These are phyloP conservation scores for Tetracladium maxilliforme DNA, from an alignment of 2,329 filamentous ascomycete genomes.

Conservation along the genomic window DNA sequence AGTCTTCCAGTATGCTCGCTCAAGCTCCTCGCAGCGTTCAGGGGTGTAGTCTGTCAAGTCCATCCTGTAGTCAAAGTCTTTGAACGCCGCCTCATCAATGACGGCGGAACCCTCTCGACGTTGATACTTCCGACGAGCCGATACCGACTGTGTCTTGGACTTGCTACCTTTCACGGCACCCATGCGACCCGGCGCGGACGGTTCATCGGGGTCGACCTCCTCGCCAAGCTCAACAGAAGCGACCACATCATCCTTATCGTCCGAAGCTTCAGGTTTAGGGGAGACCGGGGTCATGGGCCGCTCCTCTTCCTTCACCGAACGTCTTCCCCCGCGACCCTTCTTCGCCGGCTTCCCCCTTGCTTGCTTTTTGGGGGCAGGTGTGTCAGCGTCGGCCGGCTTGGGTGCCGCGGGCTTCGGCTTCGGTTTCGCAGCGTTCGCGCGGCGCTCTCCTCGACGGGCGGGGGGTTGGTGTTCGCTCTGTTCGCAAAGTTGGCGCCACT, in stretches of 20 bases:
- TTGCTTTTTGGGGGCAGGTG: conserved; percentile 3
- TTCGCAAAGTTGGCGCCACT: conserved; percentile 88
- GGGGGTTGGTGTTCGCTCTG: conserved; percentile 94
- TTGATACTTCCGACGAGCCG: conserved; percentile 77
- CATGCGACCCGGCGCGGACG: too few species aligned
- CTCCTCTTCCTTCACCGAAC: conserved; percentile 9
- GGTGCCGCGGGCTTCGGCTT: conserved; percentile 26
- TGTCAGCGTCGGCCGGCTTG: conserved; percentile 13
- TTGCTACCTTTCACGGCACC: conserved; percentile 20
- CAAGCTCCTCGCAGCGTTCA: conserved; percentile 86
- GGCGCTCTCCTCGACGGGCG: conserved; percentile 70
- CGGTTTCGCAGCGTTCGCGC: conserved; percentile 27
- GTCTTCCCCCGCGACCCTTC: conserved; percentile 6
- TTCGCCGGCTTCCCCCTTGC: too few species aligned
- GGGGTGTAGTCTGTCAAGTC: conserved; percentile 77
- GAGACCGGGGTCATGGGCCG: conserved; percentile 4
- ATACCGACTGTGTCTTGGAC: conserved; percentile 44
- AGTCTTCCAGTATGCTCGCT: conserved; percentile 94
- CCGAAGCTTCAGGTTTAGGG: not conserved
- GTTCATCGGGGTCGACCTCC: conserved; percentile 6
- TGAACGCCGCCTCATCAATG: conserved; percentile 82
- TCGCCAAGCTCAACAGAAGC: conserved; percentile 1
- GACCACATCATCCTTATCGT: not conserved
- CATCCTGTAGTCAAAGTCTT: conserved; percentile 81
- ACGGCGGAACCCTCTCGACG: conserved; percentile 62